Evolutionary conservation across 345 rosid species (phyloP), one percentile per base, ranked within the genome.

Genomic region (Euclidium syriacum): DNA sequence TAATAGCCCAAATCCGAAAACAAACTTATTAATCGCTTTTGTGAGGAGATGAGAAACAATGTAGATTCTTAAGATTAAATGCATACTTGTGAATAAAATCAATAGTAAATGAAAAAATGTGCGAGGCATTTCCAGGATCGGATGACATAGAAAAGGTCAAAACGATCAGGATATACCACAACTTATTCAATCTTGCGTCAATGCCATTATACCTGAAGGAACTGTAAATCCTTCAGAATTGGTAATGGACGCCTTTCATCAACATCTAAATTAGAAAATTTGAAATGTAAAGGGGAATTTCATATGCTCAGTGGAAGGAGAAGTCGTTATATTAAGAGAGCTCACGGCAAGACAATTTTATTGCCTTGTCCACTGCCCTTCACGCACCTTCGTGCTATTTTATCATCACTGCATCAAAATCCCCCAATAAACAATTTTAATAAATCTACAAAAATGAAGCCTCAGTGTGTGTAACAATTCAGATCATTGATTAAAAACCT

Each of bases 391-490:
- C 27, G 90, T 80, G 95, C 68, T 64, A 77, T 30, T 67, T 39
- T 50, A 82, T 82, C 98, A 79, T 92, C 98, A 89, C 53, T 39
- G 89, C 95, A 72, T 41, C 17, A 9, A 38, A 34, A 42, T 34
- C 56, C 56, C 74, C 33, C 3, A 12, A 1, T 2, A 32, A 6
- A 8, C 2, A 1, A n/a, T n/a, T n/a, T n/a, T n/a, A 26, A 36
- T 0, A 10, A 52, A 7, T n/a, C n/a, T n/a, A 7, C 58, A 3
- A 41, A 25, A 5, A 30, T n/a, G n/a, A 30, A 80, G 96, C 97
- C 74, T 89, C 99, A 87, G 98, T 81, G 96, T 92, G 98, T 92
- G 98, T 89, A 92, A 92, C 98, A 90, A 71, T 32, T 89, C 90
- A 87, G 95, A 82, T 92, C 96, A 85, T 74, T 48, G 99, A 77